Evolutionary conservation across 1,284 basidiomycete species (phyloP), one percentile per base, ranked within the genome.

Genomic region (Earliella scabrosa): DNA sequence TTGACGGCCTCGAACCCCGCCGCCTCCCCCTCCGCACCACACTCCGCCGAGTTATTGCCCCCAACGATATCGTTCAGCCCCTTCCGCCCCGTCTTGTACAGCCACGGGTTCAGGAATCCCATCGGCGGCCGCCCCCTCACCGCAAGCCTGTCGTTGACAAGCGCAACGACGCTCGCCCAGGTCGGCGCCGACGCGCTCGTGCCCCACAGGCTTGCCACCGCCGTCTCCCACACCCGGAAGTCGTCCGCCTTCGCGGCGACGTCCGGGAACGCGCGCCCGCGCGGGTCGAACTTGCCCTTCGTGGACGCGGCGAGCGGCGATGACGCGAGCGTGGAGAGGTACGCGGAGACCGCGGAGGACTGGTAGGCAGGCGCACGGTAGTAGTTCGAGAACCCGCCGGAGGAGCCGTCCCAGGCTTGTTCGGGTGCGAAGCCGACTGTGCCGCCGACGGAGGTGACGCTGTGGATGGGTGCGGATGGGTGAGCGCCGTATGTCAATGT

Each of bases 301-400:
- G 65, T 60, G 40, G 63, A 56, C 48, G 50, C 61, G 27, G 68
- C 68, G 36, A 66, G 58, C 13, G 49, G 16, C 0, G 71, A 74
- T 14, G 71, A 72, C 7, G 71, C 63, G 36, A 65, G 52, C 10
- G 26, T 47, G 23, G 46, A 20, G 10, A 61, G 66, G 63, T 45
- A 81, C 14, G 56, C 50, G 3, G 64, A 31, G 7, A 80, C 76
- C 6, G 70, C 68, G 0, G 52, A 26, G 27, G 61, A 45, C 61
- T 80, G 80, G 60, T 75, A 82, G 16, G 46, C 41, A 3, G 77
- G 77, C 1, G 63, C 56, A 11, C 68, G 41, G 61, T 79, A 82
- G 64, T 75, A 73, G 61, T 76, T 71, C 58, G 79, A 82, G 72
- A 88, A 88, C 2, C 87, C 88, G 54, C 86, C 87, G 6, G 86